Evolutionary conservation across 2,329 filamentous ascomycete species (phyloP).

Genomic region (Aureobasidium sp.): DNA sequence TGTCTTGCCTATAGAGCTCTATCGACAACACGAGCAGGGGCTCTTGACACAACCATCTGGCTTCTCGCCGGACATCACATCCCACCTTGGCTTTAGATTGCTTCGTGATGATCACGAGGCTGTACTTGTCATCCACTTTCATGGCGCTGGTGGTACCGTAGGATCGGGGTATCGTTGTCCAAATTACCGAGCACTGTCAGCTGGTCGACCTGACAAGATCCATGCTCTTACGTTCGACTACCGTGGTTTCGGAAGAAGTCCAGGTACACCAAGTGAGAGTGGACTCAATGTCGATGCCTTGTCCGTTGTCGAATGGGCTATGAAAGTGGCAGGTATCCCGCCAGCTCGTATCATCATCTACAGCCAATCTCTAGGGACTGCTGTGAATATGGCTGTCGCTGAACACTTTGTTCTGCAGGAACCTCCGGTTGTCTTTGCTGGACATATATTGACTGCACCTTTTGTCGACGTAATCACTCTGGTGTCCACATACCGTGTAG

Average conservation of each 20-base stretch:
- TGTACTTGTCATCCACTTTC: conserved; percentile 54
- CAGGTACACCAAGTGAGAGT: conserved; percentile 45
- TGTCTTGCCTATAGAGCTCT: conserved; percentile 39
- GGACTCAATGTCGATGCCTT: conserved; percentile 48
- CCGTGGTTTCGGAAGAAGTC: conserved; percentile 49
- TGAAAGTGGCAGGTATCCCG: conserved; percentile 43
- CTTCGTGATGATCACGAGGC: conserved; percentile 55
- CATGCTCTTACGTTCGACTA: conserved; percentile 55
- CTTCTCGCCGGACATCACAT: conserved; percentile 45
- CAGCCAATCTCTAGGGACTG: conserved; percentile 51
- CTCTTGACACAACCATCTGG: conserved; percentile 37
- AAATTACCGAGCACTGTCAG: conserved; percentile 49
- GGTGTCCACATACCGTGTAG: conserved; percentile 49
- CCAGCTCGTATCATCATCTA: conserved; percentile 50
- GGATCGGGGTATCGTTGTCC: conserved; percentile 46
- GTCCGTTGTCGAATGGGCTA: conserved; percentile 46
- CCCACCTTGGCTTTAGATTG: conserved; percentile 51
- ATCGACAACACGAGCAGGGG: conserved; percentile 34
- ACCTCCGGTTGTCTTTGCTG: conserved; percentile 42
- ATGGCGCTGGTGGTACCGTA: conserved; percentile 49
- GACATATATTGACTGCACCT: conserved; percentile 47
- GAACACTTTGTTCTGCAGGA: conserved; percentile 35
- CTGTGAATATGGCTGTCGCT: conserved; percentile 38
- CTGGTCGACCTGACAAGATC: conserved; percentile 41
- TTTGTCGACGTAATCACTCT: conserved; percentile 48